Evolutionary conservation across 2,329 filamentous ascomycete species (phyloP).

Genomic region (Pseudogymnoascus sp.): DNA sequence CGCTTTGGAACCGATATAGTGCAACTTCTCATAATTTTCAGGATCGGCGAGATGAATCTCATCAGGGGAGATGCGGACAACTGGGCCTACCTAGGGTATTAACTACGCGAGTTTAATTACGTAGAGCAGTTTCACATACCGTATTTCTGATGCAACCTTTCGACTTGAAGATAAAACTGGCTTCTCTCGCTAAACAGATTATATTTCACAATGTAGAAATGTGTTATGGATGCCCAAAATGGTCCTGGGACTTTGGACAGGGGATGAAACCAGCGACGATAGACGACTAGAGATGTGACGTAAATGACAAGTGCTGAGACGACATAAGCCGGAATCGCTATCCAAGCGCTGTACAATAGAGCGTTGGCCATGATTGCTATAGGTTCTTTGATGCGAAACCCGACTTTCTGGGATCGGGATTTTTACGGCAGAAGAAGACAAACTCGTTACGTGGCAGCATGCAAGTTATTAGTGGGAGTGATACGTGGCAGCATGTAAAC

Average conservation of each 20-base stretch:
- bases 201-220: constrained; percentile 19
- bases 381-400: too few relatives aligned
- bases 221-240: constrained; percentile 28
- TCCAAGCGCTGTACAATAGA: background rate
- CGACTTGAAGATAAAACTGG: constrained; percentile 15
- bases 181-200: constrained; percentile 11
- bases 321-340: background rate
- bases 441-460: background rate
- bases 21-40: constrained; percentile 21
- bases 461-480: background rate
- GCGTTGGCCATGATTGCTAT: too few relatives aligned
- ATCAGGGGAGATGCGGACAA: constrained; percentile 26
- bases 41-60: constrained; percentile 26
- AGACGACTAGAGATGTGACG: constrained; percentile 14
- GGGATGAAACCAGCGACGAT: constrained; percentile 25
- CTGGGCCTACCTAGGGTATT: constrained; percentile 15
- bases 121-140: constrained; percentile 11
- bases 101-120: background rate
- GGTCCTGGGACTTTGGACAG: constrained; percentile 27
- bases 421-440: background rate
- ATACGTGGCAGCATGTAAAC: background rate
- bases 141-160: constrained; percentile 18
- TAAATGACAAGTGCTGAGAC: background rate
- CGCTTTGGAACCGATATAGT: constrained; percentile 16
- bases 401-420: too few relatives aligned